Base-by-base conservation (phyloP, 768 basidiomycete species). In the Tricholoma flavovirens region DNA sequence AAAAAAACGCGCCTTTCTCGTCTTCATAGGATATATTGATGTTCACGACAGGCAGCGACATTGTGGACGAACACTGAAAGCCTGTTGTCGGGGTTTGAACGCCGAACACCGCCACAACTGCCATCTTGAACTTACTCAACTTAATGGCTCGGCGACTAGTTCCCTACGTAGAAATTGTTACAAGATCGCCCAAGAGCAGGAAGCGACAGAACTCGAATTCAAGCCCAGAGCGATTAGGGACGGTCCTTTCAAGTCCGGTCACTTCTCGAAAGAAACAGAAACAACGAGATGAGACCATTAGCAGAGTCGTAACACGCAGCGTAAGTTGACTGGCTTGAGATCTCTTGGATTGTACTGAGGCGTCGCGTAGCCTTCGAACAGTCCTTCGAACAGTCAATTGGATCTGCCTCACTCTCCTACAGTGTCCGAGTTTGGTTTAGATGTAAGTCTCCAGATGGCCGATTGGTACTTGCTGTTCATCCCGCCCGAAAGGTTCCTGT, bases 1-100 rank as follows among this genome's bases (percentile, higher is more conserved):
- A 8, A 33, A 9, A 40, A 21, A 17, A 38, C 40, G 59, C 67
- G 86, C 91, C 83, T 73, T 87, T 83, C 64, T 93, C 92, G 2
- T 77, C 78, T 21, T 81, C 81, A 65, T 93, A 93, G 60, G 81
- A 76, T 65, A 90, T 75, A 54, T 77, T 66, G 60, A 86, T 77
- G 65, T 78, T 80, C 60, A 82, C 69, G 33, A 82, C 79, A 26
- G 83, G 80, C 38, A 89, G 75, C 54, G 88, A 82, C 87, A 90
- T 89, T 66, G 72, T 71, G 67, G 67, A 59, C 52, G 58, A 58
- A 57, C 63, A 61, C 49, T n/a, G n/a, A 56, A 64, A 65, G 64
- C 60, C 61, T 56, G 55, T n/a, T n/a, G 54, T 67, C 71, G 70
- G 73, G 65, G 75, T 74, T 73, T 75, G 66, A 74, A 75, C 15